Evolutionary conservation across 2,329 filamentous ascomycete genomes (phyloP).

Genomic region (Paraconiothyrium sp.): DNA sequence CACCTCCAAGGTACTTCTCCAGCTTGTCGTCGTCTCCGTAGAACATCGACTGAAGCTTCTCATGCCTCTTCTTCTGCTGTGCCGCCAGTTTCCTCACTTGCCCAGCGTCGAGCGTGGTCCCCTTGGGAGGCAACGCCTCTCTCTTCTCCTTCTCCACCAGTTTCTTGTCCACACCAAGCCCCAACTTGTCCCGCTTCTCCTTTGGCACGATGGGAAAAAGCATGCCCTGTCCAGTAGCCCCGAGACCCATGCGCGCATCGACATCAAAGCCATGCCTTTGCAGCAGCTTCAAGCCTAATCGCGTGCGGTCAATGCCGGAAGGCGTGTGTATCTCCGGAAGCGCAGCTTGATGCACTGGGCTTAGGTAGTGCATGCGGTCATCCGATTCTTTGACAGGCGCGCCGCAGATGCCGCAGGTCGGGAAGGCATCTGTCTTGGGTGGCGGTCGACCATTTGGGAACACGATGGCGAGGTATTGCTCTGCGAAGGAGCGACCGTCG

Average conservation of each 20-base stretch:
- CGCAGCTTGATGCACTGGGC: slow-evolving; percentile 75
- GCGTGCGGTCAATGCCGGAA: slow-evolving; percentile 73
- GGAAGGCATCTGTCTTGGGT: slow-evolving; percentile 31
- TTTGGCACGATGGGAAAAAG: slow-evolving; percentile 77
- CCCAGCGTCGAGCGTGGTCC: slow-evolving; percentile 70
- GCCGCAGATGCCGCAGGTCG: slow-evolving; percentile 49
- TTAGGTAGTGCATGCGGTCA: slow-evolving; percentile 62
- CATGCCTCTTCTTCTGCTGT: slow-evolving; percentile 69
- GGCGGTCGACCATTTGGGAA: slow-evolving; percentile 56
- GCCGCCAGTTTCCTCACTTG: slow-evolving; percentile 70
- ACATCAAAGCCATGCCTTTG: slow-evolving; percentile 78
- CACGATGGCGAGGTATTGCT: slow-evolving; percentile 74
- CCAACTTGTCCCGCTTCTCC: slow-evolving; percentile 77
- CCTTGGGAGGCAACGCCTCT: slow-evolving; percentile 43
- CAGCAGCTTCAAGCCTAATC: slow-evolving; percentile 75
- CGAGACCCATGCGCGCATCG: slow-evolving; percentile 76
- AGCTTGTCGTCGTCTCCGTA: slow-evolving; percentile 80
- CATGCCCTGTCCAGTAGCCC: slow-evolving; percentile 73
- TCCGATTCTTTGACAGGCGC: slow-evolving; percentile 41
- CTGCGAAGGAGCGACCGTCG: slow-evolving; percentile 63
- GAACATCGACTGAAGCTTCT: slow-evolving; percentile 74
- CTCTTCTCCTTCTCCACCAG: slow-evolving; percentile 54
- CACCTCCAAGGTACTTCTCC: slow-evolving; percentile 72
- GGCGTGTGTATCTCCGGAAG: slow-evolving; percentile 76
- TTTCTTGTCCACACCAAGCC: slow-evolving; percentile 68